Evolutionary conservation across 2,329 filamentous ascomycete species (phyloP).

Genomic region (Penicillium fuscoglaucum): DNA sequence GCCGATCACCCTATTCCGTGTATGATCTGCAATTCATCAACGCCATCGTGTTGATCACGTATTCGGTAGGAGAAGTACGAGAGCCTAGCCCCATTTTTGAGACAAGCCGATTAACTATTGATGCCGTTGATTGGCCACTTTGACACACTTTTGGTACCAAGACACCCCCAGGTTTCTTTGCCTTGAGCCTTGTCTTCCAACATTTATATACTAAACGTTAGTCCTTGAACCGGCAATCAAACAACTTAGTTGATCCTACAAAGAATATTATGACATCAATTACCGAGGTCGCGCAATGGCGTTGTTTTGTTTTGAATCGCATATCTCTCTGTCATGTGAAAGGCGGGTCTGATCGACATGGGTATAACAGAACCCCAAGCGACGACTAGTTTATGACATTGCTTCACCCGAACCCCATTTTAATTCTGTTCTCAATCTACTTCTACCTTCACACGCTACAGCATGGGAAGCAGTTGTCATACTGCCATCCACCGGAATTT

Average conservation of each 20-base stretch:
- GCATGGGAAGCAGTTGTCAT: not conserved
- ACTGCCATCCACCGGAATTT: not conserved
- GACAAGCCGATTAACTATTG: too few relatives aligned
- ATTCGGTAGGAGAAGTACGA: too few relatives aligned
- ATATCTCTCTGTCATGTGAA: slow-evolving; percentile 3
- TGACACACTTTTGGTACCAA: not conserved
- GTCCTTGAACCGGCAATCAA: not conserved
- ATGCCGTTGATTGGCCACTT: too few relatives aligned
- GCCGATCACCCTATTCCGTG: too few relatives aligned
- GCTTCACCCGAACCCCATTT: not conserved
- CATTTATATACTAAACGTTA: not conserved
- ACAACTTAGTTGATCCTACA: not conserved
- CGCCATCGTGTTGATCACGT: too few relatives aligned
- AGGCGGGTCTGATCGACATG: slow-evolving; percentile 9
- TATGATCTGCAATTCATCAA: too few relatives aligned
- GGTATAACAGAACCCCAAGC: not conserved
- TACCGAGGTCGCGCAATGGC: not conserved
- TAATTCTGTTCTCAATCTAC: not conserved
- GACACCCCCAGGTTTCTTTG: too few relatives aligned
- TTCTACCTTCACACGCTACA: not conserved
- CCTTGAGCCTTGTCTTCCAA: too few relatives aligned
- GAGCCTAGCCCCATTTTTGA: too few relatives aligned
- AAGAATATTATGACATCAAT: not conserved
- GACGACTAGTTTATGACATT: not conserved
- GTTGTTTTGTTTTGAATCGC: not conserved